These are phyloP conservation scores for Fusarium sarcochroum DNA, from an alignment of 2,329 filamentous ascomycete species.

Conservation along the genomic window DNA sequence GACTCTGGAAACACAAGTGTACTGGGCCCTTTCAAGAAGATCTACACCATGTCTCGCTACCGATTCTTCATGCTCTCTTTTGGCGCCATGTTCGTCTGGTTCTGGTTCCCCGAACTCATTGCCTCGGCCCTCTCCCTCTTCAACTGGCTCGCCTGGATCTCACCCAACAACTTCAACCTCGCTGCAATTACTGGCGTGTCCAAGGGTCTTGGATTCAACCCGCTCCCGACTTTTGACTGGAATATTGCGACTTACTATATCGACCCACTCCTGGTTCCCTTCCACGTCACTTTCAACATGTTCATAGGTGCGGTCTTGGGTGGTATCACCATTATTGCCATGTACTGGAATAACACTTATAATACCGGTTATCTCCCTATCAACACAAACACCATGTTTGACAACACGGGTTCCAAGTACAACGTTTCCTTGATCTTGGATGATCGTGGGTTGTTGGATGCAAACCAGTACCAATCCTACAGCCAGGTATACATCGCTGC, in stretches of 20 bases:
- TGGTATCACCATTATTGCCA: constrained; percentile 57
- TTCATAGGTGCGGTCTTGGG: constrained; percentile 54
- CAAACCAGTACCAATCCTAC: constrained; percentile 54
- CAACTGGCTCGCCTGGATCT: constrained; percentile 70
- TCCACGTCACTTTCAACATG: constrained; percentile 57
- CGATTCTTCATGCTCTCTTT: constrained; percentile 42
- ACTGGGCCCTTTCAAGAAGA: constrained; percentile 32
- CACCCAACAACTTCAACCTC: constrained; percentile 58
- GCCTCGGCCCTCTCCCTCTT: constrained; percentile 54
- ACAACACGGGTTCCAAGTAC: constrained; percentile 59
- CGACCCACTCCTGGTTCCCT: constrained; percentile 52
- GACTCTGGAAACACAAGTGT: constrained; percentile 24
- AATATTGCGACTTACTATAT: constrained; percentile 52
- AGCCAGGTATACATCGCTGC: constrained; percentile 52
- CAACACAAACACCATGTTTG: constrained; percentile 62
- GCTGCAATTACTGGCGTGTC: constrained; percentile 60
- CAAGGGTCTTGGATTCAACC: constrained; percentile 63
- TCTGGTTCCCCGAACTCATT: constrained; percentile 45
- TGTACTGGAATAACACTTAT: constrained; percentile 62
- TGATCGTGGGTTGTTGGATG: constrained; percentile 50
- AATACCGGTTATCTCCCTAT: constrained; percentile 63
- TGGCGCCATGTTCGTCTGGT: constrained; percentile 42
- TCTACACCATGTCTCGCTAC: constrained; percentile 41
- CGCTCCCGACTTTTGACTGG: constrained; percentile 65
- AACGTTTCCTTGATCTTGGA: constrained; percentile 61